phyloP scores from a whole-genome alignment of 345 rosid species.

The Aethionema arabicum region DNA sequence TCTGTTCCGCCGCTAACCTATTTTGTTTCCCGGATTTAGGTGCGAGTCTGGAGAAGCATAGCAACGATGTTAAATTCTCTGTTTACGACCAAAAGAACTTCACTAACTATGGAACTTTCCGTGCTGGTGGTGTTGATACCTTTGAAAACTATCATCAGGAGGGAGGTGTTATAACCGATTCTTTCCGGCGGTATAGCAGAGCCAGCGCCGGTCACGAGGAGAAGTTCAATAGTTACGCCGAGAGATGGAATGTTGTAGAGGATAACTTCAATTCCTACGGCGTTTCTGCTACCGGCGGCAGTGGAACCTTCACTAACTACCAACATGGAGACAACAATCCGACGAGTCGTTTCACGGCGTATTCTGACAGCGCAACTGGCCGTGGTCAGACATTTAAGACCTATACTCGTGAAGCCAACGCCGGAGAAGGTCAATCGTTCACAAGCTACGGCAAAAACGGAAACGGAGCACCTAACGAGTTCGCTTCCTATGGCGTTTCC shows the following conservation, averaged over 20 bases:
- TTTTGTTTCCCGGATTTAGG: slow-evolving; percentile 75
- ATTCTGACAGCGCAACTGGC: slow-evolving; percentile 52
- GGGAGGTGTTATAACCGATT: slow-evolving; percentile 40
- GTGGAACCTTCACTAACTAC: slow-evolving; percentile 59
- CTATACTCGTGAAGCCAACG: slow-evolving; percentile 53
- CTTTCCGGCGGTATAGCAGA: slow-evolving; percentile 64
- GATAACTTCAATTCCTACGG: slow-evolving; percentile 82
- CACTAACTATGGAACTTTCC: slow-evolving; percentile 61
- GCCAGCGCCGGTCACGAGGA: slow-evolving; percentile 44
- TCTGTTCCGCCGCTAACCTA: slow-evolving; percentile 81
- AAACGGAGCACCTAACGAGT: slow-evolving; percentile 55
- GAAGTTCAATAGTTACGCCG: slow-evolving; percentile 45
- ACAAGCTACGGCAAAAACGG: slow-evolving; percentile 68
- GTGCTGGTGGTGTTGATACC: slow-evolving; percentile 52
- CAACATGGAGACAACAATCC: slow-evolving; percentile 57
- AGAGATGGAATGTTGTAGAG: slow-evolving; percentile 52
- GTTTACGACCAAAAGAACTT: slow-evolving; percentile 62
- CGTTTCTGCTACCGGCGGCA: slow-evolving; percentile 56
- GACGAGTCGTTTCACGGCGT: slow-evolving; percentile 55
- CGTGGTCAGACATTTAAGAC: slow-evolving; percentile 48
- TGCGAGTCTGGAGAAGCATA: slow-evolving; percentile 45
- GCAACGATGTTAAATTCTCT: slow-evolving; percentile 53
- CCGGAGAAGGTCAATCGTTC: slow-evolving; percentile 57
- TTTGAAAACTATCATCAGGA: slow-evolving; percentile 53
- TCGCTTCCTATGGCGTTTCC: slow-evolving; percentile 50